Evolutionary conservation across 305 asterid genomes (phyloP), one percentile per base, ranked within the genome.

Genomic region (Stenogyne calaminthoides): DNA sequence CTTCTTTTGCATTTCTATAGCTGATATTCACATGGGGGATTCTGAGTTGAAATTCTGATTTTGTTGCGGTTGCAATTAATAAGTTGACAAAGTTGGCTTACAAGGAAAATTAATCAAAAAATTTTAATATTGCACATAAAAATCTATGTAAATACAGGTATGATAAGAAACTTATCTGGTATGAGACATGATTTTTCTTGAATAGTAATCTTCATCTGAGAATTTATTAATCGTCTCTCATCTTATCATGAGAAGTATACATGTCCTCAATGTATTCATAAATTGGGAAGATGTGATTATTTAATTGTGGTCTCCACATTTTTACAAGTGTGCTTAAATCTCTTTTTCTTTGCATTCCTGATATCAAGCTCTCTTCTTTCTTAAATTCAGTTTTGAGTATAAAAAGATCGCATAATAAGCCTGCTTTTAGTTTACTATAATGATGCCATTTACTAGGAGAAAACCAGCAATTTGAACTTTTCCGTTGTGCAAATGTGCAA

Each of bases 321-420:
- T n/a, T n/a, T n/a, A n/a, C n/a, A n/a, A n/a, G n/a, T n/a, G n/a
- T n/a, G n/a, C n/a, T n/a, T n/a, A n/a, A n/a, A n/a, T n/a, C n/a
- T n/a, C n/a, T n/a, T n/a, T n/a, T n/a, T n/a, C n/a, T n/a, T n/a
- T n/a, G n/a, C n/a, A n/a, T n/a, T n/a, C n/a, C n/a, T n/a, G n/a
- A n/a, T n/a, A n/a, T n/a, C n/a, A n/a, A n/a, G n/a, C n/a, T n/a
- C n/a, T n/a, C n/a, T n/a, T n/a, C n/a, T n/a, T n/a, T n/a, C n/a
- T n/a, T n/a, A n/a, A n/a, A n/a, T 40, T 73, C 75, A 58, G 67
- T 47, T 56, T 63, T 34, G 62, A 59, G 16, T 18, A 36, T 42
- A 25, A 49, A 46, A 67, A 40, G 39, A 51, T 39, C 37, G 9
- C 71, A 68, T 34, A 56, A 60, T 9, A 6, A 39, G 54, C 66